Evolutionary conservation across 108 stramenopile genomes (phyloP).

Genomic region (Skeletonema marinoi): DNA sequence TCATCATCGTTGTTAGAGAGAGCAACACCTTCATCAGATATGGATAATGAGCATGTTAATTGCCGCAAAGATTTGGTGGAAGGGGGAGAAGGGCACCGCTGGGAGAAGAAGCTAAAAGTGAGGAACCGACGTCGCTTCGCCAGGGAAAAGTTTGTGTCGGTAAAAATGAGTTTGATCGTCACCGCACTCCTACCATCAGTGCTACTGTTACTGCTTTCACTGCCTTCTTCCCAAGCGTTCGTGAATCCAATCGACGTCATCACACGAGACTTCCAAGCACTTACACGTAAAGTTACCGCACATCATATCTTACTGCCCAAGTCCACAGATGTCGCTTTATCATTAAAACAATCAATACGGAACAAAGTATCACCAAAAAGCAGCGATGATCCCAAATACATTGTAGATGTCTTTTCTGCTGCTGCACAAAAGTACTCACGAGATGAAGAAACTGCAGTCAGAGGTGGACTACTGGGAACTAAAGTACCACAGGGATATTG

Average conservation of each 20-base stretch:
- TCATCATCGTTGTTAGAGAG: too few relatives aligned
- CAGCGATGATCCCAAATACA: slow-evolving; percentile 28
- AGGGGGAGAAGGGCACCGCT: too few relatives aligned
- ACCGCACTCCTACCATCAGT: too few relatives aligned
- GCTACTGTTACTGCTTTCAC: neutral
- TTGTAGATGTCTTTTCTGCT: slow-evolving; percentile 61
- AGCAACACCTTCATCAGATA: too few relatives aligned
- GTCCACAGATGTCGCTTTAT: slow-evolving; percentile 48
- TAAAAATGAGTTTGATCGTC: neutral
- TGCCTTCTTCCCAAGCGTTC: neutral
- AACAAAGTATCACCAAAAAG: slow-evolving; percentile 33
- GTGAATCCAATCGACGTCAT: slow-evolving; percentile 38
- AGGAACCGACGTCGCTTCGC: too few relatives aligned
- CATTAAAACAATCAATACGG: slow-evolving; percentile 60
- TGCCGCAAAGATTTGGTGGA: too few relatives aligned
- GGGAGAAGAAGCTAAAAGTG: too few relatives aligned
- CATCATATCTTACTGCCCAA: slow-evolving; percentile 66
- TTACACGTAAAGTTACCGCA: slow-evolving; percentile 68
- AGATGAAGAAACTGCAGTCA: slow-evolving; percentile 58
- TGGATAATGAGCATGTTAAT: too few relatives aligned
- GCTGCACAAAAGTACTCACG: slow-evolving; percentile 57
- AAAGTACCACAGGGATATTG: slow-evolving; percentile 69
- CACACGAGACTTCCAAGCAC: slow-evolving; percentile 56
- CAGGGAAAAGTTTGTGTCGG: too few relatives aligned
- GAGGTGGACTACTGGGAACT: slow-evolving; percentile 58